Evolutionary conservation across 2,329 filamentous ascomycete species (phyloP), one percentile per base, ranked within the genome.

Genomic region (Epichloe uncinata): DNA sequence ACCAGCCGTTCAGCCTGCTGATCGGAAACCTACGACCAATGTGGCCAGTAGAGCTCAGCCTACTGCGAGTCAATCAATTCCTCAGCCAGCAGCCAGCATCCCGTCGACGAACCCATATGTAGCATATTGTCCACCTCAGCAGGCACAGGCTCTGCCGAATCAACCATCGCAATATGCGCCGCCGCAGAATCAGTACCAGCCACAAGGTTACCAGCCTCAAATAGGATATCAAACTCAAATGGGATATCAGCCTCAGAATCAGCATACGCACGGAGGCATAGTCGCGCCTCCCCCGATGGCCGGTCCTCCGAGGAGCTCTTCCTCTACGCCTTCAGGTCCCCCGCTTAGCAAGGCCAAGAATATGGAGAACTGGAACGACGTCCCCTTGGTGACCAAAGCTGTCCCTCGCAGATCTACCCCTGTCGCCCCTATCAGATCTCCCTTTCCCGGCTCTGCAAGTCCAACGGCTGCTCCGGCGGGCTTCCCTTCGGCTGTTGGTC

Each of bases 321-420:
- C 78, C 26, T 36, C 49, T 18, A 82, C 80, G 36, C 77, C 82
- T n/a, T 84, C 86, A 12, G 75, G 75, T 22, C 74, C 80, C 82
- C 82, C 88, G 20, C 80, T 87, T 16, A 79, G 86, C 9, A 81
- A 80, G 60, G 73, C 79, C 51, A 83, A 82, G 61, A 84, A 85
- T 55, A 82, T 83, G 55, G 79, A 83, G 30, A 85, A 86, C 58
- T 98, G 93, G 93, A 98, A 98, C 58, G 93, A 98, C 66, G 84
- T 94, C 47, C 93, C 93, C 1, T 78, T 95, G 60, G 85, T 97
- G 43, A 75, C 79, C 43, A 87, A 91, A 70, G 71, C 77, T 49
- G 75, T 84, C n/a, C 77, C 79, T 13, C 81, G 90, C 56, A 80
- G 84, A 62, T 75, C 75, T 43, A 96, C 91, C 1, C 88, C 90